A percentile compares a stretch with the other conserved stretches of the same genome.
Conservation (phyloP, 192 early-diverging fungal species). For the Geosiphon pyriformis region DNA sequence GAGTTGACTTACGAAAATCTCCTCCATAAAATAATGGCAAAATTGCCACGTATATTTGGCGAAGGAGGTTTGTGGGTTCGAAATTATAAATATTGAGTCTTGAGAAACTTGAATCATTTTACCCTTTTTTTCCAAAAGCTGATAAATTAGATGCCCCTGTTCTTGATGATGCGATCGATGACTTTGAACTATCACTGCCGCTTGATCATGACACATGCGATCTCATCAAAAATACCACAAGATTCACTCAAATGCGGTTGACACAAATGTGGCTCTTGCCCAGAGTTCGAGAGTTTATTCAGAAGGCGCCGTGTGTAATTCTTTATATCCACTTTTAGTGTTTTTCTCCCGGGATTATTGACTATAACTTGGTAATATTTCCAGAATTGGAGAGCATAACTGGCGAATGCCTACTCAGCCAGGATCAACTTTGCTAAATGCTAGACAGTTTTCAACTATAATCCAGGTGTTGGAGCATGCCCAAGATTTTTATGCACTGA, state of each 20-base stretch:
- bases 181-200: conserved; percentile 29
- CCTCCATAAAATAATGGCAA: conserved; percentile 30
- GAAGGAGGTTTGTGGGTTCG: conserved; percentile 27
- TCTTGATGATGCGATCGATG: conserved; percentile 30
- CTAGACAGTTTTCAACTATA: conserved; percentile 53
- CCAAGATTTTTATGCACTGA: conserved; percentile 43
- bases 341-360: not conserved
- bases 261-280: conserved; percentile 44
- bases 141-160: conserved; percentile 38
- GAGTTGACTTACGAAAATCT: conserved; percentile 29
- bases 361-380: not conserved
- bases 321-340: not conserved
- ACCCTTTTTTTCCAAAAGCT: conserved; percentile 18
- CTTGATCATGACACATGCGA: conserved; percentile 31
- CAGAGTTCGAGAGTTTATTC: conserved; percentile 44
- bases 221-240: conserved; percentile 37
- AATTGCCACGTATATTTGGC: conserved; percentile 34
- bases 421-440: conserved; percentile 68
- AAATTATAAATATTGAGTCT: not conserved
- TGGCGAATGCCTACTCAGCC: conserved; percentile 77
- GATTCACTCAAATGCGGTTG: conserved; percentile 40
- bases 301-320: conserved; percentile 26
- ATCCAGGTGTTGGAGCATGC: conserved; percentile 43
- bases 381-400: conserved; percentile 58
- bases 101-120: not conserved